Conservation (phyloP, 1,139 yeast genomes). For the Protomyces pachydermus region DNA sequence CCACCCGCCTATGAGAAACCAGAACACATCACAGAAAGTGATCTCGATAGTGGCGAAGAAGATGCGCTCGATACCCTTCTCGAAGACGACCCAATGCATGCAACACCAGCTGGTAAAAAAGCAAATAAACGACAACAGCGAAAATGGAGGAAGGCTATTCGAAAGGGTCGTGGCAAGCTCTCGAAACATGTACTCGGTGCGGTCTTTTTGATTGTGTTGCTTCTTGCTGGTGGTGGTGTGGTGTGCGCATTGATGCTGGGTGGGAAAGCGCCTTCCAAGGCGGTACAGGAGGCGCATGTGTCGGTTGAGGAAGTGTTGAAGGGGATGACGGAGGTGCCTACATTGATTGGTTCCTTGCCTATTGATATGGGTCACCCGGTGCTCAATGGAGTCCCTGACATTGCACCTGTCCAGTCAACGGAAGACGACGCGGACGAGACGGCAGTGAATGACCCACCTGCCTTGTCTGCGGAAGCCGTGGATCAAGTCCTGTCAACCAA, state of each 20-base stretch:
- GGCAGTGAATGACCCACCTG: slow-evolving; percentile 8
- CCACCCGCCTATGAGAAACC: background rate
- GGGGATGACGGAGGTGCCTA: slow-evolving; percentile 22
- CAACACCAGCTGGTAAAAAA: background rate
- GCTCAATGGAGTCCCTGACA: background rate
- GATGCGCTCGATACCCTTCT: background rate
- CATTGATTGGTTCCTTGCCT: slow-evolving; percentile 15
- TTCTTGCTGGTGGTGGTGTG: too few relatives aligned
- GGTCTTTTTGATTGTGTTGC: too few relatives aligned
- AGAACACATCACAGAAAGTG: background rate
- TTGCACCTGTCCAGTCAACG: background rate
- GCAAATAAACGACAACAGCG: background rate
- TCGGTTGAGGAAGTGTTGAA: background rate
- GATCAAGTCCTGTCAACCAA: slow-evolving; percentile 9
- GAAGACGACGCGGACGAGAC: background rate
- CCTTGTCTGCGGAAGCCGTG: slow-evolving; percentile 15
- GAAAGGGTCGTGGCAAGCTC: background rate
- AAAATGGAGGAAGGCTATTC: background rate
- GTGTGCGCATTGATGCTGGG: background rate
- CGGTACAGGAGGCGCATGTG: background rate
- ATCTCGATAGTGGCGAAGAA: background rate
- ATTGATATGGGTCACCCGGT: background rate
- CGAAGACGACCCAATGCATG: background rate
- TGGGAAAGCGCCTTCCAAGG: background rate
- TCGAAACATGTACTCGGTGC: too few relatives aligned